Evolutionary conservation across 2,329 filamentous ascomycete genomes (phyloP), one percentile per base, ranked within the genome.

Genomic region (Botrytis deweyae): DNA sequence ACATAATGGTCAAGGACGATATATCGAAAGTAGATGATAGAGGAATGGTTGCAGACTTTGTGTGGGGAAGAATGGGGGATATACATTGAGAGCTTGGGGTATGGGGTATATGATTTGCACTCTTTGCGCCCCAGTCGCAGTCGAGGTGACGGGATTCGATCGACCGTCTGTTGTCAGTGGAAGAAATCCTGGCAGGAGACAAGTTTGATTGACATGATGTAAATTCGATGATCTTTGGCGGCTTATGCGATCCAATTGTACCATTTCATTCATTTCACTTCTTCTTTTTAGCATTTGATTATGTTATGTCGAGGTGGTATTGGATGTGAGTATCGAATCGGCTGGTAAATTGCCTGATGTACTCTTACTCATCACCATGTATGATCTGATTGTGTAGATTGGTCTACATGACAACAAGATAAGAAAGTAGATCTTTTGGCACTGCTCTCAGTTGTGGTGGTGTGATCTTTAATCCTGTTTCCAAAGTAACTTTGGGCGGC

Each of bases 151-250:
- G 66, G 25, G 10, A 58, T 12, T n/a, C 29, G 36, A 58, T 68
- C 25, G 49, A 68, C 49, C 18, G 49, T 20, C 10, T 40, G 49
- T 25, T 58, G 69, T 70, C 68, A 63, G 42, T 63, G 29, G 38
- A 72, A 52, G 62, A 44, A 40, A 58, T 55, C 55, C 38, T 72
- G 61, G 16, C 70, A 68, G 55, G 25, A 61, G 22, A 61, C 8
- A 18, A 59, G 29, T 46, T 68, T 59, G 38, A 72, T 61, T 61
- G 70, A 72, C 42, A 68, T 72, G 70, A 72, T 72, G 67, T 40
- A 42, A 58, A 58, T 72, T 46, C 36, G 40, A 72, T 72, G 63
- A 68, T 68, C 40, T 72, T 61, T 38, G 46, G 59, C 62, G 14
- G 52, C n/a, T 58, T 58, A 58, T 58, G 52, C 52, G 52, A 58